Evolutionary conservation across 495 filamentous ascomycete species (phyloP).

Genomic region (Penicillium tannophilum): DNA sequence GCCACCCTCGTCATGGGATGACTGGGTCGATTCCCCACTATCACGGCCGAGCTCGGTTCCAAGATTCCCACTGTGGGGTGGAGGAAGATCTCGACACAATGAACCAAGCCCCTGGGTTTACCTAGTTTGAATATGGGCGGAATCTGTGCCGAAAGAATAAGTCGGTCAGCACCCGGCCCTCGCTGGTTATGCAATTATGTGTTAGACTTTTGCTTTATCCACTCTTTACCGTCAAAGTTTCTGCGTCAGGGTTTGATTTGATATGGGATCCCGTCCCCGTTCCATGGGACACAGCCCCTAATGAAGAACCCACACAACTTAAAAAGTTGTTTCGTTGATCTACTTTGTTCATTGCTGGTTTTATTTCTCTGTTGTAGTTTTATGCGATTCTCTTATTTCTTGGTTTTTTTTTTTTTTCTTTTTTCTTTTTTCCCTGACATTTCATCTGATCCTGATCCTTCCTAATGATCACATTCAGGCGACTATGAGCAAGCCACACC

Average conservation of each 20-base stretch:
- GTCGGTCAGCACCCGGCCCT: conserved; percentile 20
- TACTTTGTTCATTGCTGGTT: too few species aligned
- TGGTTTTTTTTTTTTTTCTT: background rate
- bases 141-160: background rate
- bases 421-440: background rate
- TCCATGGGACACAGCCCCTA: background rate
- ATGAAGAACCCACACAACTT: too few species aligned
- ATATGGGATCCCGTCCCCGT: background rate
- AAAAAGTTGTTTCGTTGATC: too few species aligned
- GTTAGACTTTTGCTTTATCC: too few species aligned
- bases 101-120: conserved; percentile 10
- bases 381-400: too few species aligned
- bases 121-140: background rate
- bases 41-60: conserved; percentile 6
- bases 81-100: conserved; percentile 12
- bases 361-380: too few species aligned
- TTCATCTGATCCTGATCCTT: background rate
- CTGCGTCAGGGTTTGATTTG: background rate
- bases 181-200: conserved; percentile 5
- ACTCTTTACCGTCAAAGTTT: background rate
- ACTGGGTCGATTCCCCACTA: conserved; percentile 8
- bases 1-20: conserved; percentile 6
- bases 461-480: background rate
- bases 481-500: conserved; percentile 12
- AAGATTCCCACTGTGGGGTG: conserved; percentile 21